Evolutionary conservation across 495 filamentous ascomycete species (phyloP).

Genomic region (Lasiosphaeria hispida): DNA sequence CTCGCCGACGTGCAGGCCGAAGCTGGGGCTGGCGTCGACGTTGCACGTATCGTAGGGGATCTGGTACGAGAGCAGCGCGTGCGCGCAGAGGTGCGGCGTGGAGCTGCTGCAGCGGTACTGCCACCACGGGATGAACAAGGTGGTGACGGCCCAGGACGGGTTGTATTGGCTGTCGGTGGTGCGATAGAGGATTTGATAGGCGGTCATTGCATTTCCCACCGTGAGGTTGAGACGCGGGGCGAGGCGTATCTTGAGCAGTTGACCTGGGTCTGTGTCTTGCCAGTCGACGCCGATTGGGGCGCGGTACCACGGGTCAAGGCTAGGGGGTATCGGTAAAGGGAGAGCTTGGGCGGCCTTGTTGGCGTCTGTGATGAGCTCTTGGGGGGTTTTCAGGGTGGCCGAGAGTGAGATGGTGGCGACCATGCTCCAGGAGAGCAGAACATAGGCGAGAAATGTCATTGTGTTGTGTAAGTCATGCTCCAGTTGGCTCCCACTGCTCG

Average conservation of each 20-base stretch:
- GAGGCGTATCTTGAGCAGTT: constrained; percentile 43
- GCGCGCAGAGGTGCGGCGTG: constrained; percentile 15
- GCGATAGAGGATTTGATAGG: constrained; percentile 52
- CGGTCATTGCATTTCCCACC: constrained; percentile 26
- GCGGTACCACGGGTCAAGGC: constrained; percentile 47
- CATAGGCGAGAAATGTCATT: neutral
- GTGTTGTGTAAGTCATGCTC: no score
- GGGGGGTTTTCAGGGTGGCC: neutral
- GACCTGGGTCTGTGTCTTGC: constrained; percentile 37
- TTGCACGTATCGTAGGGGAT: constrained; percentile 41
- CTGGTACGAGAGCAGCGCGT: constrained; percentile 44
- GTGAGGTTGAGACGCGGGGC: constrained; percentile 42
- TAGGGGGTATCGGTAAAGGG: constrained; percentile 28
- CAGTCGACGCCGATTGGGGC: constrained; percentile 34
- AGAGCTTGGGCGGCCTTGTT: neutral
- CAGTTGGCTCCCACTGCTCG: no score
- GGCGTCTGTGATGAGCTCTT: neutral
- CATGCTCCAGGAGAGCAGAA: neutral
- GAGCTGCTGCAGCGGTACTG: constrained; percentile 3
- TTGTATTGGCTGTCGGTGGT: constrained; percentile 45
- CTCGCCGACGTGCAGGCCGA: constrained; percentile 19
- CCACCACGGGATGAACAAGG: constrained; percentile 43
- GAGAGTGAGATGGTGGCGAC: neutral
- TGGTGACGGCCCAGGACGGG: constrained; percentile 49
- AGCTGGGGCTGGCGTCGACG: constrained; percentile 33